phyloP scores from a whole-genome alignment of 2,329 filamentous ascomycete genomes.

The Acephala macrosclerotiorum region DNA sequence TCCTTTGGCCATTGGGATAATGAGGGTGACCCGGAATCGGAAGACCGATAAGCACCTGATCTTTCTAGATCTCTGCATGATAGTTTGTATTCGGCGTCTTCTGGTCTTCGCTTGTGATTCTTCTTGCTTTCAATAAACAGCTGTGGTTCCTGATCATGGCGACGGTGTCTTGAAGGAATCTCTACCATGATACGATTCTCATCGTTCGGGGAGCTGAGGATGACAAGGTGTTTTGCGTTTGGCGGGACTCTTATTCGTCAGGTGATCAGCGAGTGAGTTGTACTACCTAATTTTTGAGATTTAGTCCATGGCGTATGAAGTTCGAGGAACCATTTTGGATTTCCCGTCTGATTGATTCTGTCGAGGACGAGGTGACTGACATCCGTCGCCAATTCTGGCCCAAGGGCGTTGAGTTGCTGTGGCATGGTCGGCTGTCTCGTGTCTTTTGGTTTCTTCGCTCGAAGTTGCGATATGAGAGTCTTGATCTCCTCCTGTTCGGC shows the following conservation, averaged over 20 bases:
- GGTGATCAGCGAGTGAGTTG: not conserved
- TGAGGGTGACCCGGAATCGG: too few species aligned
- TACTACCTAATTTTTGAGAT: not conserved
- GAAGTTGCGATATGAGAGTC: not conserved
- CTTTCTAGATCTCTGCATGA: too few species aligned
- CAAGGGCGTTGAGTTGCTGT: not conserved
- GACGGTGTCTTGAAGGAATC: too few species aligned
- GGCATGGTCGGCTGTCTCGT: not conserved
- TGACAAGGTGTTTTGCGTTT: not conserved
- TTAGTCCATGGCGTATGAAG: not conserved
- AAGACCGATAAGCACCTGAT: too few species aligned
- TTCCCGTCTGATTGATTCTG: not conserved
- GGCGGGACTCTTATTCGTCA: not conserved
- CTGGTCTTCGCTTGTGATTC: not conserved
- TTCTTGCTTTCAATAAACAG: not conserved
- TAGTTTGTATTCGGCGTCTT: not conserved
- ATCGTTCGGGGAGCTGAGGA: not conserved
- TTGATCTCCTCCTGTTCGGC: not conserved
- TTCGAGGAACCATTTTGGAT: not conserved
- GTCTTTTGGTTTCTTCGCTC: not conserved
- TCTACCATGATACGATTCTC: not conserved
- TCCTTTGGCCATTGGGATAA: not conserved
- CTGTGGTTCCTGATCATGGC: not conserved
- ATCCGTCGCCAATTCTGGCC: not conserved
- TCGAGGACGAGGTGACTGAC: not conserved